phyloP scores from a whole-genome alignment of 2,329 filamentous ascomycete genomes.

The Hirsutella rhossiliensis region DNA sequence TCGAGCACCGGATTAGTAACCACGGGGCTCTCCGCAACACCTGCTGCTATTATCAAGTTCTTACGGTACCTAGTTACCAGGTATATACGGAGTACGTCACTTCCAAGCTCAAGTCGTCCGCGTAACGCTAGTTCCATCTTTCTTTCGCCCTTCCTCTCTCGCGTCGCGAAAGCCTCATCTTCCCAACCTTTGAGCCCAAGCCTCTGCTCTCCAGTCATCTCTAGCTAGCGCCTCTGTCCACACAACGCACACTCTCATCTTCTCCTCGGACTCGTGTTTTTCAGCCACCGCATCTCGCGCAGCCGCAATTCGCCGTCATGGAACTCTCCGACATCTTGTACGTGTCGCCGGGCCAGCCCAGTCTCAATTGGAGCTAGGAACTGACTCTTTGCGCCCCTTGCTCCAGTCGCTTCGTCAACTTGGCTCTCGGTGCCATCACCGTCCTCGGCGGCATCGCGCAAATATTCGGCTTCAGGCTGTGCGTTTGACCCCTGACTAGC shows the following conservation, averaged over 20 bases:
- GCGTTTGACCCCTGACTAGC: conserved; percentile 23
- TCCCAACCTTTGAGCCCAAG: neutral
- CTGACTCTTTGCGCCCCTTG: conserved; percentile 19
- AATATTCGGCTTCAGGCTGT: conserved; percentile 52
- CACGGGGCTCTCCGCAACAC: too few relatives aligned
- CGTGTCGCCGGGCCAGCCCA: conserved; percentile 20
- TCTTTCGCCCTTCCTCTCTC: too few relatives aligned
- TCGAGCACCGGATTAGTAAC: too few relatives aligned
- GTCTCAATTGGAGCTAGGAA: conserved; percentile 4
- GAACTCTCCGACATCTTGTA: conserved; percentile 90
- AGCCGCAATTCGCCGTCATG: conserved; percentile 36
- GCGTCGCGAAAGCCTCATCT: neutral
- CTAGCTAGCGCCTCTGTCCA: neutral
- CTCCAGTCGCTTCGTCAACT: conserved; percentile 81
- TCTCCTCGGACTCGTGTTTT: neutral
- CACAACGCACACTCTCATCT: neutral
- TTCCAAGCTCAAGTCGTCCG: too few relatives aligned
- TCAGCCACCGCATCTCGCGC: neutral
- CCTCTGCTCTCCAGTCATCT: neutral
- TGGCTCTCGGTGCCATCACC: conserved; percentile 78
- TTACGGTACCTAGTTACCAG: too few relatives aligned
- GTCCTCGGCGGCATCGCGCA: conserved; percentile 70
- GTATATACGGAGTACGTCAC: too few relatives aligned
- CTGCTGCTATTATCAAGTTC: too few relatives aligned
- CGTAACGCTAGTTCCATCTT: too few relatives aligned